Conservation (phyloP, 1,284 basidiomycete genomes). For the Trichosporon asahii region DNA sequence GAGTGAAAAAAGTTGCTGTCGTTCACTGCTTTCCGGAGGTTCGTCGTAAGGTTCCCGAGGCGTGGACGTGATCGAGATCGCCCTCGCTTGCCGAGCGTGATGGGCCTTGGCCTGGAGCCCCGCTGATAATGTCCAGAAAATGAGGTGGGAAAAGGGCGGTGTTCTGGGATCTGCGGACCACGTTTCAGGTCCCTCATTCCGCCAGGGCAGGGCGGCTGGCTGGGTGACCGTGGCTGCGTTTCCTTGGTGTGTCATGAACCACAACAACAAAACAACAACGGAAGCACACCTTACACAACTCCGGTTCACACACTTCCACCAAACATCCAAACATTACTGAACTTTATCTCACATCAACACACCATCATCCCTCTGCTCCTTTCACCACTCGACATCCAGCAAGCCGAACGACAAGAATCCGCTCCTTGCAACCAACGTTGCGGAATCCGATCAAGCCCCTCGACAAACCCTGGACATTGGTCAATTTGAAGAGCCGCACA, state of each 20-base stretch:
- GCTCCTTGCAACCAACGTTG: background rate
- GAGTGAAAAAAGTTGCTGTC: background rate
- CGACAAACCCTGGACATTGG: background rate
- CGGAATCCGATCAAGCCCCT: background rate
- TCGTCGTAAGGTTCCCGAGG: background rate
- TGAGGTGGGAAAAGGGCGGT: background rate
- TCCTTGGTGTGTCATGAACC: constrained; percentile 13
- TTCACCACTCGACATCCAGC: background rate
- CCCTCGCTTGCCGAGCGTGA: background rate
- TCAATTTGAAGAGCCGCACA: background rate
- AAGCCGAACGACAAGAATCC: constrained; percentile 2
- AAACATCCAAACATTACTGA: constrained; percentile 13
- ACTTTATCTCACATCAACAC: background rate
- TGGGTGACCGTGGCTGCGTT: constrained; percentile 19
- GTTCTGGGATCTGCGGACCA: background rate
- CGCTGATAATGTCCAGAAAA: background rate
- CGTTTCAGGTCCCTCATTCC: background rate
- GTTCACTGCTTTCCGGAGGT: background rate
- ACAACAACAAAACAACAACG: constrained; percentile 12
- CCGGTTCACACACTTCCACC: background rate
- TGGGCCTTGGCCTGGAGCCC: background rate
- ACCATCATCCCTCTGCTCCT: background rate
- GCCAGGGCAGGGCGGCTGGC: background rate
- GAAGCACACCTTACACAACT: background rate
- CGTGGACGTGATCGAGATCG: constrained; percentile 1